Evolutionary conservation across 805 yeast genomes (phyloP).

Genomic region (Zygosaccharomyces bailii): DNA sequence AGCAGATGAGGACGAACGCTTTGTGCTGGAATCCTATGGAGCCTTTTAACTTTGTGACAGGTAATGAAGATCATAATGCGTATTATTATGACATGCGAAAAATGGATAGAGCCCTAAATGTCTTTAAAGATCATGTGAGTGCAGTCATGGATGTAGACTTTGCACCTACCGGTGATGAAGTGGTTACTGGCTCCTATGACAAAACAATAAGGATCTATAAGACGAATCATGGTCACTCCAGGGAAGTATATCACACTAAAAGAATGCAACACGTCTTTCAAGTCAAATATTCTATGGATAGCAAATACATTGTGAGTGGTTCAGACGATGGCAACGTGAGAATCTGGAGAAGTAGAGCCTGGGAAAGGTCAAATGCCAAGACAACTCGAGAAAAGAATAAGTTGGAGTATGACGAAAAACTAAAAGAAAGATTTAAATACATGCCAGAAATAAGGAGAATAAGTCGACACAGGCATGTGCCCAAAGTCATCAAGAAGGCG

Average conservation of each 20-base stretch:
- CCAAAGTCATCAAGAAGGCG: conserved; percentile 83
- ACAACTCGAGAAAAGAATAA: conserved; percentile 76
- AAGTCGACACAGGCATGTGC: conserved; percentile 88
- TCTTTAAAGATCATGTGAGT: conserved; percentile 91
- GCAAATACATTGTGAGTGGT: conserved; percentile 81
- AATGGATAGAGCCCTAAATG: conserved; percentile 72
- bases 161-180: conserved; percentile 94
- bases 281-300: conserved; percentile 82
- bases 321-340: conserved; percentile 96
- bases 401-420: conserved; percentile 84
- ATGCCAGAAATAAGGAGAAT: conserved; percentile 96
- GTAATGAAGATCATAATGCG: conserved; percentile 90
- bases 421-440: conserved; percentile 86
- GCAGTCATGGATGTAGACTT: conserved; percentile 94
- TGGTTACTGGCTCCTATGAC: conserved; percentile 94
- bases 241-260: conserved; percentile 94
- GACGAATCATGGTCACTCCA: conserved; percentile 78
- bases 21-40: conserved; percentile 98
- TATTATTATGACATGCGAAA: conserved; percentile 97
- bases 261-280: conserved; percentile 95
- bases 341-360: conserved; percentile 85
- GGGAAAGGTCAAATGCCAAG: conserved; percentile 78
- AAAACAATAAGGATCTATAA: conserved; percentile 82
- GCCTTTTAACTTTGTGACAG: conserved; percentile 89
- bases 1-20: conserved; percentile 77